Evolutionary conservation across 257 asterid genomes (phyloP).

Genomic region (Ilex asprella): DNA sequence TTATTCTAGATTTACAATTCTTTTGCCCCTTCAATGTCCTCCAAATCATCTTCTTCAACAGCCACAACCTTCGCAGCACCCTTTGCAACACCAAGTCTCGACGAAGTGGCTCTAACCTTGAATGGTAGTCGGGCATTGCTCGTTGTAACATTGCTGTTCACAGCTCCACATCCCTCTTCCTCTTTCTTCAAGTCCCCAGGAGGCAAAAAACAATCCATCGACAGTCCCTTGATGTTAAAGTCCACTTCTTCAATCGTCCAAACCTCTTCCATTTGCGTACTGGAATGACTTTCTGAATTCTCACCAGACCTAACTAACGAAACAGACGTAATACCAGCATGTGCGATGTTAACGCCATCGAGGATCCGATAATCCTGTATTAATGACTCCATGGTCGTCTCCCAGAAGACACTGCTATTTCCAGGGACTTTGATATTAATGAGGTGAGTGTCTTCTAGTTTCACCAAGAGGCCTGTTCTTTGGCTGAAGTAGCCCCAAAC

Average conservation of each 20-base stretch:
- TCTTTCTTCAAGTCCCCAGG: constrained; percentile 74
- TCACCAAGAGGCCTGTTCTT: constrained; percentile 63
- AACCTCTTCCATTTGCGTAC: constrained; percentile 78
- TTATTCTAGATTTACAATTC: constrained; percentile 20
- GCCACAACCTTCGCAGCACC: constrained; percentile 46
- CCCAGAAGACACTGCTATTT: constrained; percentile 64
- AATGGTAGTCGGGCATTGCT: constrained; percentile 22
- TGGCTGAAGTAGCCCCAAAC: constrained; percentile 90
- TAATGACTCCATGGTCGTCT: constrained; percentile 68
- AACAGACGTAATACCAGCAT: constrained; percentile 56
- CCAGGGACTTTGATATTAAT: constrained; percentile 43
- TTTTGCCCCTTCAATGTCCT: constrained; percentile 24
- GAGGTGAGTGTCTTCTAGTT: constrained; percentile 56
- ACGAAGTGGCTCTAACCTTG: constrained; percentile 27
- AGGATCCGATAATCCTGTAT: constrained; percentile 67
- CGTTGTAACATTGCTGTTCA: constrained; percentile 3
- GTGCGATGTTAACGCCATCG: constrained; percentile 77
- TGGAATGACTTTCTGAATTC: constrained; percentile 40
- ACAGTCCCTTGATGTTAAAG: constrained; percentile 67
- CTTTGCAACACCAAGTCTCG: constrained; percentile 29
- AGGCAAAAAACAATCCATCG: constrained; percentile 60
- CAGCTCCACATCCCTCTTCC: constrained; percentile 34
- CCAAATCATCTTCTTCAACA: constrained; percentile 45
- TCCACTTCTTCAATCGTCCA: constrained; percentile 86
- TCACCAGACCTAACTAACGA: constrained; percentile 64